phyloP scores from a whole-genome alignment of 148 eudicot species.

The Limonium bicolor region DNA sequence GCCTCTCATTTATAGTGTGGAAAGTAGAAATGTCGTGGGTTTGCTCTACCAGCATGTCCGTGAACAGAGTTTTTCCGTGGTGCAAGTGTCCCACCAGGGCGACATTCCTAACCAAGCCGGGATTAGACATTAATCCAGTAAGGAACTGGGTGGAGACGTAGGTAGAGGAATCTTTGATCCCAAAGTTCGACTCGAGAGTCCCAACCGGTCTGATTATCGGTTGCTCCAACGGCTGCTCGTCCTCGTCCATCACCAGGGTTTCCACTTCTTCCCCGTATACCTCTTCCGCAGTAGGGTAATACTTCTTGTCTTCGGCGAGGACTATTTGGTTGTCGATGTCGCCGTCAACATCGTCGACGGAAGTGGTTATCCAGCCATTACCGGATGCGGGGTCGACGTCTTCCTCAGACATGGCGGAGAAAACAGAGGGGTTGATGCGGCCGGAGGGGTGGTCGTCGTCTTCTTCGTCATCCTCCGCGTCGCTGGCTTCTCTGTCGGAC shows the following conservation, averaged over 20 bases:
- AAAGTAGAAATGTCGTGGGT: slow-evolving; percentile 74
- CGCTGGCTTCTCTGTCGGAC: slow-evolving; percentile 61
- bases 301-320: slow-evolving; percentile 84
- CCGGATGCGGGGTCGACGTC: slow-evolving; percentile 18
- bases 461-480: slow-evolving; percentile 31
- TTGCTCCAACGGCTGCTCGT: slow-evolving; percentile 64
- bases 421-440: slow-evolving; percentile 21
- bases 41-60: slow-evolving; percentile 96
- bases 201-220: slow-evolving; percentile 79
- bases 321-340: slow-evolving; percentile 73
- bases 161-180: slow-evolving; percentile 72
- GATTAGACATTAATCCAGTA: slow-evolving; percentile 75
- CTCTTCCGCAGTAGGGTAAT: slow-evolving; percentile 89
- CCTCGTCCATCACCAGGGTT: slow-evolving; percentile 90
- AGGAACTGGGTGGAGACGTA: slow-evolving; percentile 88
- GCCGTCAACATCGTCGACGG: slow-evolving; percentile 33
- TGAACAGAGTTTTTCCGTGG: slow-evolving; percentile 72
- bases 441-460: slow-evolving; percentile 13
- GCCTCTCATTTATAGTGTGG: slow-evolving; percentile 76
- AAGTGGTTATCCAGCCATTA: slow-evolving; percentile 57
- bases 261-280: slow-evolving; percentile 93
- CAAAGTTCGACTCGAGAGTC: slow-evolving; percentile 67
- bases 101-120: slow-evolving; percentile 73
- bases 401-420: slow-evolving; percentile 29
- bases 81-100: slow-evolving; percentile 84